These are phyloP conservation scores for Helicocarpus griseus DNA, from an alignment of 2,329 filamentous ascomycete species.

Conservation along the genomic window DNA sequence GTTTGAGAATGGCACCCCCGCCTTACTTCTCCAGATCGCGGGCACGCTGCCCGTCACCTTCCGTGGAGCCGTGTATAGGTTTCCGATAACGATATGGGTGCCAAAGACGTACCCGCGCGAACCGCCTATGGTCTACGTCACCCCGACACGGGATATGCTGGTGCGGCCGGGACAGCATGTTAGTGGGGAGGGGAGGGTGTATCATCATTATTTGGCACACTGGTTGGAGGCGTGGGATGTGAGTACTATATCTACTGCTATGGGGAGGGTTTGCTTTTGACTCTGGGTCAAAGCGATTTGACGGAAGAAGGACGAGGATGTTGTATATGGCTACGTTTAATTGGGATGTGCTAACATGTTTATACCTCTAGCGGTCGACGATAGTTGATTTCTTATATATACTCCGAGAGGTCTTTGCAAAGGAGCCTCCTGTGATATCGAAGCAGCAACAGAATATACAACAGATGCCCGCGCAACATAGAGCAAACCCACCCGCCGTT, in stretches of 20 bases:
- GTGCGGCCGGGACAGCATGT: constrained; percentile 92
- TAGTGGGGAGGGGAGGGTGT: constrained; percentile 82
- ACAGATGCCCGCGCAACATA: constrained; percentile 17
- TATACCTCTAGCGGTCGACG: constrained; percentile 57
- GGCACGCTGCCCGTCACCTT: constrained; percentile 90
- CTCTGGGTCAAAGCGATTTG: not conserved
- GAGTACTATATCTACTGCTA: constrained; percentile 31
- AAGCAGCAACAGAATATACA: constrained; percentile 40
- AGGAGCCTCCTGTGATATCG: constrained; percentile 84
- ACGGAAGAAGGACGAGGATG: not conserved
- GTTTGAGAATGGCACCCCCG: constrained; percentile 77
- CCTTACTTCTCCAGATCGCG: constrained; percentile 73
- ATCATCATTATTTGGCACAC: constrained; percentile 87
- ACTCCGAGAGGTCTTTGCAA: constrained; percentile 78
- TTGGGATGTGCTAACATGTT: not conserved
- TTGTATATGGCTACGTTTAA: constrained; percentile 6
- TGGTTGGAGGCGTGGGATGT: constrained; percentile 90
- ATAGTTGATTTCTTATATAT: constrained; percentile 74
- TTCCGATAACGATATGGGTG: constrained; percentile 87
- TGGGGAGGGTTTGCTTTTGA: not conserved
- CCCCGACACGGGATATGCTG: constrained; percentile 76
- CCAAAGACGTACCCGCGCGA: constrained; percentile 83
- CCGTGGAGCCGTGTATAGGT: constrained; percentile 78
- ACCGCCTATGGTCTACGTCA: constrained; percentile 79
- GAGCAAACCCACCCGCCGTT: constrained; percentile 52